Conservation (phyloP, 2,329 filamentous ascomycete species). For the Pseudogymnoascus sp. region DNA sequence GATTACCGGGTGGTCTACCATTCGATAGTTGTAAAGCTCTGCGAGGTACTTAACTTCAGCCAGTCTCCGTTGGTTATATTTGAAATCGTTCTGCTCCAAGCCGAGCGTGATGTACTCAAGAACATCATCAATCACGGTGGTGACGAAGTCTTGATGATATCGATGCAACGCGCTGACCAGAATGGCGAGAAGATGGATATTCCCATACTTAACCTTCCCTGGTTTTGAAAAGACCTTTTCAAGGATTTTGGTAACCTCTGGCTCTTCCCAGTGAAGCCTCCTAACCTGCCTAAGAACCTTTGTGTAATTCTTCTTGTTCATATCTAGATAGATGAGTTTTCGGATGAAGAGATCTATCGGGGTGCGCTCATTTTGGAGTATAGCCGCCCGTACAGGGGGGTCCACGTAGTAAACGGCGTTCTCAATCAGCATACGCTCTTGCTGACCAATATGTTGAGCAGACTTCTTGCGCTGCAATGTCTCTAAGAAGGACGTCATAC, state of each 20-base stretch:
- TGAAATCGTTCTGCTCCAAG: slow-evolving; percentile 93
- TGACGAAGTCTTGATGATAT: slow-evolving; percentile 85
- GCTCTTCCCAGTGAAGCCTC: slow-evolving; percentile 94
- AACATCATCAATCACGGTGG: slow-evolving; percentile 84
- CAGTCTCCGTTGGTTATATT: slow-evolving; percentile 88
- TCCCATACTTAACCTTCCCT: slow-evolving; percentile 94
- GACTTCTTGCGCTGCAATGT: slow-evolving; percentile 93
- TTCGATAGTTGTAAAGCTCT: slow-evolving; percentile 94
- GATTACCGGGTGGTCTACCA: slow-evolving; percentile 89
- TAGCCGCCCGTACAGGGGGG: slow-evolving; percentile 83
- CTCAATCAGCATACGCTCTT: slow-evolving; percentile 96
- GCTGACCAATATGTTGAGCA: slow-evolving; percentile 87
- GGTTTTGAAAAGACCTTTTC: slow-evolving; percentile 94
- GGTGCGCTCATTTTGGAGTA: slow-evolving; percentile 92
- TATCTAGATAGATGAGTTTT: slow-evolving; percentile 84
- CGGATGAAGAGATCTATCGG: slow-evolving; percentile 89
- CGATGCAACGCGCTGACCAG: slow-evolving; percentile 81
- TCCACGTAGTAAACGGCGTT: slow-evolving; percentile 98
- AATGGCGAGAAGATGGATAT: slow-evolving; percentile 87
- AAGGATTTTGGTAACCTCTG: slow-evolving; percentile 50
- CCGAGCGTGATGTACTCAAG: slow-evolving; percentile 82
- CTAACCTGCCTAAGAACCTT: slow-evolving; percentile 91
- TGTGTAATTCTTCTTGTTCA: slow-evolving; percentile 89
- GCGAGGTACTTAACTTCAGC: slow-evolving; percentile 94
- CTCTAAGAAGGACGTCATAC: slow-evolving; percentile 90